A percentile compares a stretch with the other conserved stretches of the same genome.
These are phyloP conservation scores for Phoma sp. DNA, from an alignment of 2,329 filamentous ascomycete genomes.

Conservation along the genomic window DNA sequence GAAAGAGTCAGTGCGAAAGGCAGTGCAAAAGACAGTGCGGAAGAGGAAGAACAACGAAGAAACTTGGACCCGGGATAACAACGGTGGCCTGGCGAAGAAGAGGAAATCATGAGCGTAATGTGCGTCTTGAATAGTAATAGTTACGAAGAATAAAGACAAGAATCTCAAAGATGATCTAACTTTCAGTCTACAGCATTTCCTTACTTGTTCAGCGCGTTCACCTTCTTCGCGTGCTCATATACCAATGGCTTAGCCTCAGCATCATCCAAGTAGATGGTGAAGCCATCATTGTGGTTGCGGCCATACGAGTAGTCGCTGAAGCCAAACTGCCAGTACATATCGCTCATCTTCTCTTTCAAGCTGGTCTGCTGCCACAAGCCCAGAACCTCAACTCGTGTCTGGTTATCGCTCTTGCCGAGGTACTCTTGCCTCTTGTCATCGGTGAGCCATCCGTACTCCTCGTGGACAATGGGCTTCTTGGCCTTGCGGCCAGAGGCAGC, in stretches of 20 bases:
- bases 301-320: slow-evolving; percentile 61
- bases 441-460: slow-evolving; percentile 64
- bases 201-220: slow-evolving; percentile 29
- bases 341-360: slow-evolving; percentile 58
- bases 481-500: slow-evolving; percentile 52
- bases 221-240: slow-evolving; percentile 31
- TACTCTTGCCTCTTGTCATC: slow-evolving; percentile 58
- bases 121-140: background rate
- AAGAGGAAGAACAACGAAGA: background rate
- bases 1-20: no score
- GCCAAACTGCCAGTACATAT: slow-evolving; percentile 66
- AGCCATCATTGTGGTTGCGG: slow-evolving; percentile 63
- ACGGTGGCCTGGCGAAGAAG: background rate
- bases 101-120: background rate
- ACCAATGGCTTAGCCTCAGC: slow-evolving; percentile 29
- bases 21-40: no score
- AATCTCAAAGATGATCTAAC: no score
- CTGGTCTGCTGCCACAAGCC: slow-evolving; percentile 60
- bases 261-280: slow-evolving; percentile 63
- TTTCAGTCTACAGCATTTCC: no score
- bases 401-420: slow-evolving; percentile 53
- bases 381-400: slow-evolving; percentile 56
- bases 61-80: background rate
- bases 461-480: slow-evolving; percentile 63
- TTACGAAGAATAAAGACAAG: background rate